Evolutionary conservation across 139 green algal species (phyloP).

Genomic region (Chlorella sp.): DNA sequence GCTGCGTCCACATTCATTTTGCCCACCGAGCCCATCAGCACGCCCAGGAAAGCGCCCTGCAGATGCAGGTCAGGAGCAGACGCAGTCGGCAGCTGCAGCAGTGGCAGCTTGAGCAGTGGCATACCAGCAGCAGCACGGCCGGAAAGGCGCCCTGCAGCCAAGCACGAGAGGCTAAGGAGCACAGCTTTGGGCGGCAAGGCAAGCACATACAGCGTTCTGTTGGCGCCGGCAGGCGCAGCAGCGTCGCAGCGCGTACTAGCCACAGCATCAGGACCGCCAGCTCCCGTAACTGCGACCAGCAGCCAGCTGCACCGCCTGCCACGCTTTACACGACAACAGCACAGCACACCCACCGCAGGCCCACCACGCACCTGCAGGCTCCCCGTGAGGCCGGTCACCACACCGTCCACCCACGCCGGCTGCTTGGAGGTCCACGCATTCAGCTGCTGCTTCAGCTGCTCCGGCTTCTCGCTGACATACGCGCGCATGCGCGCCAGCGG

Average conservation of each 20-base stretch:
- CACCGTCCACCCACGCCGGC: conserved; percentile 68
- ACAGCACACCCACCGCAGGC: too few relatives aligned
- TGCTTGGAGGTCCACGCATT: conserved; percentile 69
- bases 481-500: not conserved
- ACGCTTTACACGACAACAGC: too few relatives aligned
- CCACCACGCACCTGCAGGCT: conserved; percentile 22
- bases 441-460: conserved; percentile 48
- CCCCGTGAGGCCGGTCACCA: conserved; percentile 51
- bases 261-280: too few relatives aligned
- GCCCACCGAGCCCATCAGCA: conserved; percentile 80
- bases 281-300: too few relatives aligned
- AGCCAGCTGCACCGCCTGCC: too few relatives aligned
- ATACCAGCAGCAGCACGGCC: conserved; percentile 80
- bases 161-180: too few relatives aligned
- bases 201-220: too few relatives aligned
- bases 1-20: conserved; percentile 42
- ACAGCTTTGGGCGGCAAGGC: too few relatives aligned
- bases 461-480: conserved; percentile 6
- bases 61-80: not conserved
- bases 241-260: too few relatives aligned
- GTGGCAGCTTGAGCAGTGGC: too few relatives aligned
- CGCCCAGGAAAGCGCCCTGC: conserved; percentile 68
- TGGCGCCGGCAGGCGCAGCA: not conserved
- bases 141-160: conserved; percentile 49
- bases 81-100: too few relatives aligned